phyloP scores from a whole-genome alignment of 441 rosid species.

The Euphorbia schlechtendalii region DNA sequence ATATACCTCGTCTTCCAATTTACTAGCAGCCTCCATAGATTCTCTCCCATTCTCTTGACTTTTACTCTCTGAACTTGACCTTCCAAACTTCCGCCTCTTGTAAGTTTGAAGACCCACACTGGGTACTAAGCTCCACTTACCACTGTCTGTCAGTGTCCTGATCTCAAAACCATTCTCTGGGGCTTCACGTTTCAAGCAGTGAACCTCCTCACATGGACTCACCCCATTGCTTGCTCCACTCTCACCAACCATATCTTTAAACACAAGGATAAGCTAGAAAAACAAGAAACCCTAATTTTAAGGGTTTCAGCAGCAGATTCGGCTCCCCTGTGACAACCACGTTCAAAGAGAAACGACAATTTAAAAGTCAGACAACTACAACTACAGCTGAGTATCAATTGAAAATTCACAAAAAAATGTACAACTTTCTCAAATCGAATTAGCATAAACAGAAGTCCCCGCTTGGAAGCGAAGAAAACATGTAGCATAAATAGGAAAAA shows the following conservation, averaged over 20 bases:
- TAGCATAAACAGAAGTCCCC: neutral
- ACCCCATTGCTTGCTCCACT: constrained; percentile 40
- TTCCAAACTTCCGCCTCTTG: constrained; percentile 59
- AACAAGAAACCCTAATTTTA: constrained; percentile 18
- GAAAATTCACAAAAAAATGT: constrained; percentile 4
- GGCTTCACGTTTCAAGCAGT: constrained; percentile 29
- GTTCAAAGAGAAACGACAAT: constrained; percentile 12
- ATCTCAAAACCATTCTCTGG: constrained; percentile 30
- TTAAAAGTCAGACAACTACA: constrained; percentile 10
- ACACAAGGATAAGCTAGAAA: neutral
- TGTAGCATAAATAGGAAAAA: neutral
- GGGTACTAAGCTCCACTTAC: constrained; percentile 32
- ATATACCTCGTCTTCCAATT: constrained; percentile 45
- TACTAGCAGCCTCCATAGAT: constrained; percentile 32
- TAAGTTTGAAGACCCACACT: constrained; percentile 43
- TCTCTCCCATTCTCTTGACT: constrained; percentile 28
- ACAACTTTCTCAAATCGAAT: neutral
- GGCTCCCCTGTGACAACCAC: constrained; percentile 25
- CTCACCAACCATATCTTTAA: constrained; percentile 33
- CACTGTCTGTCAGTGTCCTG: constrained; percentile 29
- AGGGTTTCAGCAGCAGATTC: constrained; percentile 25
- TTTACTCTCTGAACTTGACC: constrained; percentile 34
- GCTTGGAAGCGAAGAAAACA: constrained; percentile 13
- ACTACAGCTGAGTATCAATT: constrained; percentile 3
- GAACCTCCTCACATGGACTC: constrained; percentile 23